Base-by-base conservation (phyloP, 116 monocot genomes). In the Cymodocea nodosa region DNA sequence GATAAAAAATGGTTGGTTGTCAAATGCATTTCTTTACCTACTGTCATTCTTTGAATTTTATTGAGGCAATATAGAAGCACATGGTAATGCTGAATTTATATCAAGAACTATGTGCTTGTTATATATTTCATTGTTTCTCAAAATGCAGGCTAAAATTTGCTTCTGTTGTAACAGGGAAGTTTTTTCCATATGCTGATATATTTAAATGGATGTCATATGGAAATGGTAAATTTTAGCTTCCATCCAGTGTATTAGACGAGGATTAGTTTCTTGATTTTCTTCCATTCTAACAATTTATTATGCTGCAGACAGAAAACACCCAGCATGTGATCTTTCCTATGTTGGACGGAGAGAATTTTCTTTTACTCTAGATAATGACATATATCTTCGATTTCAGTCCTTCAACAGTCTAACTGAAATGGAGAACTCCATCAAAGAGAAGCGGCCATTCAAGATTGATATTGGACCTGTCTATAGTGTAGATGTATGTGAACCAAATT, bases 141-240 rank as follows among this genome's bases (percentile, higher is more conserved):
- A 56, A 1, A 56, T 23, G 12, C 19, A 56, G 8, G 4, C 10
- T 56, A 20, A 19, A 25, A 7, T 69, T 59, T 35, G 9, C 22
- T 50, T 57, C 57, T 83, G 11, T 63, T 34, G 56, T 82, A 55
- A 49, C 92, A 92, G 97, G 89, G 76, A 98, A 91, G 73, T 80
- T 91, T 23, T 98, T 98, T 78, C 97, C 97, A 13, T 76, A 77
- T 78, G 61, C 68, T 59, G 97, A 98, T 59, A 84, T 98, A 49
- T 98, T 77, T 60, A 85, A 82, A 76, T 98, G 97, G 97, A 56
- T 98, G 66, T 91, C 91, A 23, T 98, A 98, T 60, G 97, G 92
- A 79, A 91, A 92, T 78, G 97, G 92, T 92, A 78, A 24, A 20
- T 50, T 0, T 12, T 16, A 40, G 20, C 17, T 16, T 6, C 52